Evolutionary conservation across 345 rosid genomes (phyloP), one percentile per base, ranked within the genome.

Genomic region (Tarenaya hassleriana): DNA sequence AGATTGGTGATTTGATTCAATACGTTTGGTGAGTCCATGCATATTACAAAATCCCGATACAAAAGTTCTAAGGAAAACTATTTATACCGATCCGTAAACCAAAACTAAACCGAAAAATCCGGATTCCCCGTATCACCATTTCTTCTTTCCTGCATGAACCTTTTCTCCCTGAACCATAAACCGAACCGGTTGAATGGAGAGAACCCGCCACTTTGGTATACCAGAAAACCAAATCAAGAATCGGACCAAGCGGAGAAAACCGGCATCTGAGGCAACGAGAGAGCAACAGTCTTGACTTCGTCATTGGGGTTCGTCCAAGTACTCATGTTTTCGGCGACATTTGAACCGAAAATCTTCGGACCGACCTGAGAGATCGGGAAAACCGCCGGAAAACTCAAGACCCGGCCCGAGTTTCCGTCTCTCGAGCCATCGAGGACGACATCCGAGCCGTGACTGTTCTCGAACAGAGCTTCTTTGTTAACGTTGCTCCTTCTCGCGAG

Each of bases 171-270:
- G n/a, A n/a, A n/a, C n/a, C n/a, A n/a, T n/a, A n/a, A n/a, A n/a
- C n/a, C n/a, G n/a, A n/a, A n/a, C n/a, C n/a, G n/a, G n/a, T n/a
- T n/a, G n/a, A n/a, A n/a, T n/a, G n/a, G n/a, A n/a, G n/a, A n/a
- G n/a, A n/a, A n/a, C n/a, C n/a, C n/a, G n/a, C n/a, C n/a, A n/a
- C n/a, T n/a, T 24, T 24, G 29, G 29, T 24, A 24, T 24, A 50
- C 58, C 51, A 52, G 67, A 67, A 64, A 62, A 62, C 47, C 47
- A 42, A 42, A 10, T 75, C 77, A 84, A 17, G 82, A 71, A 72
- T 88, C 97, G 31, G 89, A 79, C 95, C 92, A 85, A 8, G 83
- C 84, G 70, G 95, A 83, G 47, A 80, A 85, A 64, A 81, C 75
- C 31, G 97, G 85, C 77, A 81, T 61, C 54, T 76, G 79, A 72